Evolutionary conservation across 768 basidiomycete genomes (phyloP), one percentile per base, ranked within the genome.

Genomic region (Leucocoprinus birnbaumii): DNA sequence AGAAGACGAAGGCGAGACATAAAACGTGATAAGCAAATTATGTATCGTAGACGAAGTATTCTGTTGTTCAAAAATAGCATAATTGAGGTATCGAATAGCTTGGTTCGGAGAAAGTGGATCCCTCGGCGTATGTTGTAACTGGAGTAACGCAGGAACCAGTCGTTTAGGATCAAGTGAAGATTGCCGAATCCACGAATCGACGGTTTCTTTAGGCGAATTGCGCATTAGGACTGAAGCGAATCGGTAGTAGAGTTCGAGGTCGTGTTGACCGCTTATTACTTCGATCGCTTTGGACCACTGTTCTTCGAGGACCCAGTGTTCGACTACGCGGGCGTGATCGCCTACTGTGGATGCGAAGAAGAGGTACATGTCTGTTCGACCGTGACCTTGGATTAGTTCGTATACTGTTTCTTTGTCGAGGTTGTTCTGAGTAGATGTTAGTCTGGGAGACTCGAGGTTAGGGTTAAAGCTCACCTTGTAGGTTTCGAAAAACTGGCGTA

Each of bases 361-460:
- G 9, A 99, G 78, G 57, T 94, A 91, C 73, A 98, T 86, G 65
- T 98, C 94, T 8, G 86, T 91, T 40, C 94, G 80, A 2, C 97
- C 97, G 67, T 99, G 96, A 4, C 88, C 86, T 69, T 91, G 87
- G 53, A 98, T 95, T 25, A 98, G 82, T 58, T 97, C 95, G 66
- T 95, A 98, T 3, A 91, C 80, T 3, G 94, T 94, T 49, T 82
- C 78, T 10, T 82, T 82, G 61, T 98, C 91, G 34, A 99, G 77
- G 68, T 95, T 89, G 59, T 76, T 79, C 94, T 97, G 55, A n/a
- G 9, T 19, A 46, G 21, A 3, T n/a, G 40, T 47, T 13, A 37
- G 47, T 8, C 16, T 4, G n/a, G 14, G 5, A 57, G 11, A 22
- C 18, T 16, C 24, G 19, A 14, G 42, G 26, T 47, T 18, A 37